phyloP scores from a whole-genome alignment of 495 filamentous ascomycete genomes.

The Penicillium psychrofluorescens region DNA sequence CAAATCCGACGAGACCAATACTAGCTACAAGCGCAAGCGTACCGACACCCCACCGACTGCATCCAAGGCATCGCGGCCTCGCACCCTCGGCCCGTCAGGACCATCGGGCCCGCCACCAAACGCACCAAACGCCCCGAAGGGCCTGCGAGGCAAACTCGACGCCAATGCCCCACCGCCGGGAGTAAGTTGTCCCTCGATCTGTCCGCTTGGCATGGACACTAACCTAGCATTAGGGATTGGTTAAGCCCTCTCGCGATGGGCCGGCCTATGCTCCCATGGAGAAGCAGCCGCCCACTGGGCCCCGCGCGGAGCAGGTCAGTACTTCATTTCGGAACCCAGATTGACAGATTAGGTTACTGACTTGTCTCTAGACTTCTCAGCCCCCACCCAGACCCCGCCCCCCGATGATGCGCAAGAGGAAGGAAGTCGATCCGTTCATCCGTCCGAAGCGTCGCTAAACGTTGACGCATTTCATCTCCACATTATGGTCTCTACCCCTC shows the following conservation, averaged over 20 bases:
- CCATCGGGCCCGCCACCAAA: slow-evolving; percentile 10
- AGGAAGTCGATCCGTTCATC: slow-evolving; percentile 46
- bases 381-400: slow-evolving; percentile 15
- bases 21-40: slow-evolving; percentile 39
- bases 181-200: slow-evolving; percentile 18
- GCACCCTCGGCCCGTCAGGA: slow-evolving; percentile 6
- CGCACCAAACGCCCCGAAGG: slow-evolving; percentile 16
- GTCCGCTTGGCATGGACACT: not conserved
- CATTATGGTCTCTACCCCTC: not conserved
- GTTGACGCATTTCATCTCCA: slow-evolving; percentile 1
- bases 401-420: slow-evolving; percentile 39
- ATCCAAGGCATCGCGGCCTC: slow-evolving; percentile 18
- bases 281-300: slow-evolving; percentile 7
- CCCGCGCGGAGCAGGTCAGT: slow-evolving; percentile 17
- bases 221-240: slow-evolving; percentile 19
- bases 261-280: slow-evolving; percentile 19
- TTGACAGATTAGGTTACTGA: not conserved
- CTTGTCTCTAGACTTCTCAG: slow-evolving; percentile 4
- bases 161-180: slow-evolving; percentile 7
- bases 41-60: slow-evolving; percentile 23
- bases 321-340: too few species aligned
- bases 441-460: slow-evolving; percentile 37
- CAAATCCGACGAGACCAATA: slow-evolving; percentile 3
- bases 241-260: slow-evolving; percentile 33
- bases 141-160: not conserved